Evolutionary conservation across 495 filamentous ascomycete species (phyloP).

Genomic region (Penicillium crystallinum): DNA sequence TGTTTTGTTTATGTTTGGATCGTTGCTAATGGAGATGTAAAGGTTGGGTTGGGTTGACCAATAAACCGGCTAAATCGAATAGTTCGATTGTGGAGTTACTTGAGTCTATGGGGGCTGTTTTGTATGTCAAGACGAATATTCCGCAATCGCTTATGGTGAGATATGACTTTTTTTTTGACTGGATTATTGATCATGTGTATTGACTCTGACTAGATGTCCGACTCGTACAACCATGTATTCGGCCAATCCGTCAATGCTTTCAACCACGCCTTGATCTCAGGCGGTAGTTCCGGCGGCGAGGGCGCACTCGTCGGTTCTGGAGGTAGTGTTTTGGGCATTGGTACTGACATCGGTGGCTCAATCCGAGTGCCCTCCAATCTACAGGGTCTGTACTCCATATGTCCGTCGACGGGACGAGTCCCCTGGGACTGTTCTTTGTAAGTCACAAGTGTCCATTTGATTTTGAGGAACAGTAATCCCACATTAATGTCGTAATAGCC

Average conservation of each 20-base stretch:
- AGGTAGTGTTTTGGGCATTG: constrained; percentile 57
- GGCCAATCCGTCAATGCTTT: constrained; percentile 51
- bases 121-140: constrained; percentile 58
- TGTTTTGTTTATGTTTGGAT: not conserved
- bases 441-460: constrained; percentile 12
- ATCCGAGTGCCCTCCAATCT: constrained; percentile 59
- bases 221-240: constrained; percentile 32
- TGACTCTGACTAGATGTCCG: constrained; percentile 43
- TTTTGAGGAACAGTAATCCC: not conserved
- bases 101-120: constrained; percentile 38
- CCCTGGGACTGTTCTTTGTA: constrained; percentile 38
- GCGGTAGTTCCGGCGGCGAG: constrained; percentile 62
- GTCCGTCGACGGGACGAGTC: constrained; percentile 52
- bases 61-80: constrained; percentile 22
- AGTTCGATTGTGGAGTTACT: constrained; percentile 21
- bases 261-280: constrained; percentile 50
- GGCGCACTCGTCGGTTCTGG: constrained; percentile 51
- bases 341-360: constrained; percentile 62
- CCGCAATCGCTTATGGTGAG: constrained; percentile 47
- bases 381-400: constrained; percentile 58
- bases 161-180: not conserved
- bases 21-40: not conserved
- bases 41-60: constrained; percentile 29
- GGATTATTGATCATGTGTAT: not conserved
- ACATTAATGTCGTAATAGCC: constrained; percentile 4